Base-by-base conservation (phyloP, 371 early-diverging fungal species). In the Mucor ambiguus region DNA sequence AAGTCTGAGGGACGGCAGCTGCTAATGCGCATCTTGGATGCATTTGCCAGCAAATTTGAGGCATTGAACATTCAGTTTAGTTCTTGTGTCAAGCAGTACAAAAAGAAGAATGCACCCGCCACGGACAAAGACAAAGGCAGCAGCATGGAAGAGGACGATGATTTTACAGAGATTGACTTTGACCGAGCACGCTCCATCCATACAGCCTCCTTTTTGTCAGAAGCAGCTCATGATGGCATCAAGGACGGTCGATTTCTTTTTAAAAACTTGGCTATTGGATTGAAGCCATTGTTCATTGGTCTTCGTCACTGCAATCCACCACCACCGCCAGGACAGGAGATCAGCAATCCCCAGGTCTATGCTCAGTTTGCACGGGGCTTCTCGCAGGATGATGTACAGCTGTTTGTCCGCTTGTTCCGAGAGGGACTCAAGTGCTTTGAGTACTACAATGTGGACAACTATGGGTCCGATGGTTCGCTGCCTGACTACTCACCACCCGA, bases 401-500 rank as follows among this genome's bases (percentile, higher is more conserved):
- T 86, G 30, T 85, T 91, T 46, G 83, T 87, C 16, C 76, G 87
- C 20, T 79, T 97, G 18, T 92, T 97, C 74, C 81, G 88, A 63
- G 93, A 96, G 66, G 97, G 96, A 0, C 73, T 97, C 29, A 79
- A 88, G 26, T 95, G 94, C 71, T 95, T 95, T 70, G 93, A 96
- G 46, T 95, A 94, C 71, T 94, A 87, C 63, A 89, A 89, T 35
- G 82, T 92, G 32, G 94, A 94, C 52, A 86, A 87, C 58, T 86
- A 86, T 55, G 88, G 85, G 22, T 66, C 81, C 0, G 90, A 89
- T 66, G 78, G 85, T 5, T 67, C 77, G 49, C 68, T 54, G 58
- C 80, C 73, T 60, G 69, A 69, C n/a, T 66, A 70, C 43, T 32
- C 66, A 16, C 62, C 66, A 48, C 60, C 66, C 14, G 56, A 60